These are phyloP conservation scores for Pichia sp. DNA, from an alignment of 1,139 yeast species.

Conservation along the genomic window DNA sequence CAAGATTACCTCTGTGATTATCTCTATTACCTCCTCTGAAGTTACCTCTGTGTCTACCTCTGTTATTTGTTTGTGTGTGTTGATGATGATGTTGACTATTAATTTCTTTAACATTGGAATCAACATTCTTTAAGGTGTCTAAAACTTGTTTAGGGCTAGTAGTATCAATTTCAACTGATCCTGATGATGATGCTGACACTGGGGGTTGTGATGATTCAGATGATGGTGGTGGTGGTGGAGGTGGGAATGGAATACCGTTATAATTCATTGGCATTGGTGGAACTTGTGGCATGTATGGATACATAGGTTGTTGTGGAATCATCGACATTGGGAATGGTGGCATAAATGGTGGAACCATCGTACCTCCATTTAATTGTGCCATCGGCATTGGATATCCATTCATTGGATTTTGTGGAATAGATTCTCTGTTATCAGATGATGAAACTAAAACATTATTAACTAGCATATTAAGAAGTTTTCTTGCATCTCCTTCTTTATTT, in stretches of 20 bases:
- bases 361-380: not conserved
- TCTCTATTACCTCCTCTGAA: conserved; percentile 6
- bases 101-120: not conserved
- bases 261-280: conserved; percentile 3
- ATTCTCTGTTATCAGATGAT: conserved; percentile 27
- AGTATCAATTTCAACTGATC: conserved; percentile 2
- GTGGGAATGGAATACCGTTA: not conserved
- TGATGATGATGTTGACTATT: not conserved
- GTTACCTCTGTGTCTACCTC: conserved; percentile 1
- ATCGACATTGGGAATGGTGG: conserved; percentile 7
- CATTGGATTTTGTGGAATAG: conserved; percentile 1
- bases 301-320: conserved; percentile 9
- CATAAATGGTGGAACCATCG: not conserved
- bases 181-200: not conserved
- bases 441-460: conserved; percentile 31
- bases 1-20: not conserved
- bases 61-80: not conserved
- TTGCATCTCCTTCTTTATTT: conserved; percentile 16
- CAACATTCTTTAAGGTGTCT: conserved; percentile 3
- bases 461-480: conserved; percentile 26
- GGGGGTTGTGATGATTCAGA: conserved; percentile 1
- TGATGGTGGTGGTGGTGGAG: not conserved
- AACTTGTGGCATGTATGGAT: conserved; percentile 9
- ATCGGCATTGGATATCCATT: conserved; percentile 6
- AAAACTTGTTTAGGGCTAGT: conserved; percentile 7